Evolutionary conservation across 345 rosid species (phyloP).

Genomic region (Excoecaria agallocha): DNA sequence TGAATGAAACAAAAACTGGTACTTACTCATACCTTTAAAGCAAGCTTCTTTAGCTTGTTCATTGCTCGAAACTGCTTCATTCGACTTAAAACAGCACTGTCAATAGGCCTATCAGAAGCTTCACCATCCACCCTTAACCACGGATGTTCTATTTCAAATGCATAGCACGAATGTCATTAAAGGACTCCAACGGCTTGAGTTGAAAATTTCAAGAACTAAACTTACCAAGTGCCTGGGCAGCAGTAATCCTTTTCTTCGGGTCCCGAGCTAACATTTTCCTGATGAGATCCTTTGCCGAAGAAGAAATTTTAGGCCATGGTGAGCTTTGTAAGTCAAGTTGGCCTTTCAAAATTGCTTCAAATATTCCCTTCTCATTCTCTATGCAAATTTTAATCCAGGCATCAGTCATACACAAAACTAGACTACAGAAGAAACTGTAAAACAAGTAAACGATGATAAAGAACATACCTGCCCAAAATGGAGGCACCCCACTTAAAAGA

Average conservation of each 20-base stretch:
- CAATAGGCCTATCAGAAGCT: conserved; percentile 23
- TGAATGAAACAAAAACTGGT: too few relatives aligned
- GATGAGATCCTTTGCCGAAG: conserved; percentile 30
- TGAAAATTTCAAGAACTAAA: not conserved
- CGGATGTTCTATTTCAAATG: conserved; percentile 29
- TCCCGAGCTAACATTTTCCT: conserved; percentile 28
- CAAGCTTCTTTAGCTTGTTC: conserved; percentile 37
- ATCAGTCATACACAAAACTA: not conserved
- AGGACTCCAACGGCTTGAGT: not conserved
- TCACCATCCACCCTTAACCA: conserved; percentile 28
- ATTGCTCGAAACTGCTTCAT: conserved; percentile 34
- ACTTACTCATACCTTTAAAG: conserved; percentile 19
- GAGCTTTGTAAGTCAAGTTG: conserved; percentile 20
- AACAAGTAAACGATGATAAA: not conserved
- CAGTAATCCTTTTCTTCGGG: conserved; percentile 29
- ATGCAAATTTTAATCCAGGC: not conserved
- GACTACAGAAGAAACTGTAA: too few relatives aligned
- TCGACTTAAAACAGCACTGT: conserved; percentile 29
- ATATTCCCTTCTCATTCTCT: conserved; percentile 32
- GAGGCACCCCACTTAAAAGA: conserved; percentile 32
- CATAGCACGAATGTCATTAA: not conserved
- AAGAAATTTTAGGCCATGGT: conserved; percentile 34
- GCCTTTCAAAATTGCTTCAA: conserved; percentile 21
- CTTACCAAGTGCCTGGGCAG: conserved; percentile 29
- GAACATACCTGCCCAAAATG: conserved; percentile 28